Percentiles rank a stretch among this genome's conserved stretches.
These are phyloP conservation scores for Prunus campanulata DNA, from an alignment of 306 rosid species.

Conservation along the genomic window DNA sequence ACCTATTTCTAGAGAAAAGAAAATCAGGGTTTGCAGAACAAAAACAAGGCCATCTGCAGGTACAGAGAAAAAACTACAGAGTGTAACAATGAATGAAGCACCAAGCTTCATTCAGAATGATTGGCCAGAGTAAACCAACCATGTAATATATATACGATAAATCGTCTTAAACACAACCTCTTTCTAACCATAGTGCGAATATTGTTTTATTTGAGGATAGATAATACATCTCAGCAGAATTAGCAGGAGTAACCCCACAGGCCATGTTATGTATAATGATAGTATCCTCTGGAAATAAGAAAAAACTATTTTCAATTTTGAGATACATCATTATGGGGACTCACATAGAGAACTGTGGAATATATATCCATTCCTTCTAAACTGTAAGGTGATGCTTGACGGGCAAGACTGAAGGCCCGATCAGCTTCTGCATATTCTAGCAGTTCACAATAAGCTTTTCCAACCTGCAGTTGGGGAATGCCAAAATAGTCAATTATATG, in stretches of 20 bases:
- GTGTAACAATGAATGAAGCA: not conserved
- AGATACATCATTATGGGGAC: constrained; percentile 30
- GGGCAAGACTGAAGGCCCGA: constrained; percentile 81
- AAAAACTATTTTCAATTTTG: not conserved
- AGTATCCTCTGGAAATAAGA: not conserved
- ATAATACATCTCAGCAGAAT: not conserved
- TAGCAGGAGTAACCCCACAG: constrained; percentile 3
- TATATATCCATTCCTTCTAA: constrained; percentile 96
- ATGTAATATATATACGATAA: not conserved
- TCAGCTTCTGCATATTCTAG: constrained; percentile 93
- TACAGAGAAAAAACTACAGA: not conserved
- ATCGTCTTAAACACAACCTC: not conserved
- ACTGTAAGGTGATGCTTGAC: constrained; percentile 70
- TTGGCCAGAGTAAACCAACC: not conserved
- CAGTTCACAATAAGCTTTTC: constrained; percentile 86
- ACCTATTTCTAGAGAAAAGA: not conserved
- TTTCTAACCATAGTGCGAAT: not conserved
- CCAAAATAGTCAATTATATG: constrained; percentile 15
- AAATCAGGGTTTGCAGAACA: not conserved
- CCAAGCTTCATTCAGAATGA: not conserved
- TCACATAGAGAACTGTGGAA: constrained; percentile 97
- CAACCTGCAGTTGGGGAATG: constrained; percentile 65
- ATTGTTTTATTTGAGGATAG: not conserved
- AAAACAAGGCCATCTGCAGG: not conserved
- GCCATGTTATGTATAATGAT: not conserved